Evolutionary conservation across 768 basidiomycete genomes (phyloP).

Genomic region (Collybia mongolica): DNA sequence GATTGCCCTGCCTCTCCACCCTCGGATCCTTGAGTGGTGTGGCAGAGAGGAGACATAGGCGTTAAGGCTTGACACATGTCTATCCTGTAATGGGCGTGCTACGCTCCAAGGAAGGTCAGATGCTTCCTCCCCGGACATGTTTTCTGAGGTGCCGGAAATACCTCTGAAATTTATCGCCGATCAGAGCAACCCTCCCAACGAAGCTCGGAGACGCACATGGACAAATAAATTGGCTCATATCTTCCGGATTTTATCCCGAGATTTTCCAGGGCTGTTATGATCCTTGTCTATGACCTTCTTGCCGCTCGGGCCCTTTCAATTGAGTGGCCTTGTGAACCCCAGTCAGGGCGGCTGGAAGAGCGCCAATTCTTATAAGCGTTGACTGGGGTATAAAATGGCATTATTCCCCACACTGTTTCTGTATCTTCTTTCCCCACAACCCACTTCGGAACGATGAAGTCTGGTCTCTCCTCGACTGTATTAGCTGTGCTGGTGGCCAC

Average conservation of each 20-base stretch:
- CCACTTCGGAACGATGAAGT: not conserved
- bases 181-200: not conserved
- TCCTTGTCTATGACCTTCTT: not conserved
- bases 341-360: not conserved
- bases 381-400: conserved; percentile 3
- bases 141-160: conserved; percentile 4
- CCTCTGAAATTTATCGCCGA: conserved; percentile 15
- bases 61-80: no score
- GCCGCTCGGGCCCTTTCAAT: not conserved
- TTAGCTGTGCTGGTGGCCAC: conserved; percentile 17
- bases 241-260: conserved; percentile 13
- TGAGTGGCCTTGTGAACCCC: conserved; percentile 1
- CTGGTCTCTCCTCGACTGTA: conserved; percentile 6
- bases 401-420: not conserved
- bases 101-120: no score
- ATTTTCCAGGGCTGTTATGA: conserved; percentile 5
- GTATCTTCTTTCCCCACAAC: not conserved
- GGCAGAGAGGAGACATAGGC: no score
- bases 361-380: not conserved
- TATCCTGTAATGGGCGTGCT: no score
- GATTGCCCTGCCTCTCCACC: no score
- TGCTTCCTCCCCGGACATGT: no score
- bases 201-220: not conserved
- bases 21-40: no score
- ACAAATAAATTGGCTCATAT: not conserved